Base-by-base conservation (phyloP, 345 rosid genomes). In the Populus euphratica region DNA sequence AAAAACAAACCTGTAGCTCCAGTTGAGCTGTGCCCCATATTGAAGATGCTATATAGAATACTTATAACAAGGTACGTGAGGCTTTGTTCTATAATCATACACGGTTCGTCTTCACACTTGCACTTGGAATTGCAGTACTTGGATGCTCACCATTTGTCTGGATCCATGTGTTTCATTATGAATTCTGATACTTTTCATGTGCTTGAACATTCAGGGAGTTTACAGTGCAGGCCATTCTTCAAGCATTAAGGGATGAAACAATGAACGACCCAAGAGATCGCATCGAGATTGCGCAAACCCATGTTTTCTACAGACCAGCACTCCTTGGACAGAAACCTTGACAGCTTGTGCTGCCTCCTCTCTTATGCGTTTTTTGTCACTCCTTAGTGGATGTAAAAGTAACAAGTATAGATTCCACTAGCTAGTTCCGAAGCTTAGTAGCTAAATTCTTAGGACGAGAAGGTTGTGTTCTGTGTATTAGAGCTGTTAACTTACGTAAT, bases 1-100 rank as follows among this genome's bases (percentile, higher is more conserved):
- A 97, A 88, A 79, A 88, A 89, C 77, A 94, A 89, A 81, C 88
- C 89, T 16, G 94, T 96, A 4, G 98, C 98, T 35, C 96, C 97
- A 0, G 99, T 88, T 27, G 98, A 92, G 81, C 89, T 93, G 52
- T 96, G 99, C 81, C 99, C 98, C 73, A 90, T 92, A 54, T 83
- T 96, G 83, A 93, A 88, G 85, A 91, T 85, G 78, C 91, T 96
- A 20, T 91, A 96, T 80, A 89, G 86, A 75, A 90, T 96, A 69
- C 81, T 78, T 9, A 73, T 73, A 17, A 63, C 72, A 54, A 74
- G 82, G 78, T 69, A 74, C 43, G n/a, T 33, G 64, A 5, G 1
- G 29, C 49, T 5, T 29, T n/a, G 49, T 56, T 44, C 20, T 18
- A 59, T 16, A 43, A 50, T 61, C 2, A 13, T 2, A 29, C 33